Percentiles rank a stretch among this genome's conserved stretches.
Evolutionary conservation across 306 rosid genomes (phyloP).

Genomic region (Hippophae gyantsensis): DNA sequence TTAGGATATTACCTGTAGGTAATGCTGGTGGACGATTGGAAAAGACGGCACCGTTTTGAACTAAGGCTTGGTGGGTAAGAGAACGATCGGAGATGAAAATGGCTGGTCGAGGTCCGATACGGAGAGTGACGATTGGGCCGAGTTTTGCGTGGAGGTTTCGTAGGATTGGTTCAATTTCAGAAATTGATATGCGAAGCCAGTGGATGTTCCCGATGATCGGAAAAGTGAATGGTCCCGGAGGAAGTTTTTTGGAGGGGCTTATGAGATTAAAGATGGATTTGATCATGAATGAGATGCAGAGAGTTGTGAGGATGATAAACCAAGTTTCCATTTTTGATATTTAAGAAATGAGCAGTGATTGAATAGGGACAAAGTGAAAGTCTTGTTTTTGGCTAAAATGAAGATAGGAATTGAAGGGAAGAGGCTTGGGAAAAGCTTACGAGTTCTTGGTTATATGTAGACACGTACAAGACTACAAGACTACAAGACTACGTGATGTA

Average conservation of each 20-base stretch:
- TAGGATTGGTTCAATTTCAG: slow-evolving; percentile 13
- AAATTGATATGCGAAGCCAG: slow-evolving; percentile 10
- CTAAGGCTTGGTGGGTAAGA: slow-evolving; percentile 20
- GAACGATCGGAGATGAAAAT: slow-evolving; percentile 15
- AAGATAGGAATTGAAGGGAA: no score
- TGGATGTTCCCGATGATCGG: slow-evolving; percentile 6
- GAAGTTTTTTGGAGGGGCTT: slow-evolving; percentile 1
- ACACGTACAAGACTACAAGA: no score
- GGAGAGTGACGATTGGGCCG: slow-evolving; percentile 29
- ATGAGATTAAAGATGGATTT: no score
- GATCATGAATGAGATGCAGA: no score
- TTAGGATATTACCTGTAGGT: background rate
- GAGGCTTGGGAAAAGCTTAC: no score
- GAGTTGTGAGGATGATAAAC: no score
- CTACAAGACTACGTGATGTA: no score
- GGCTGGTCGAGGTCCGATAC: slow-evolving; percentile 9
- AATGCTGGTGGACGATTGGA: slow-evolving; percentile 18
- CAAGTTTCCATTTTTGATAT: no score
- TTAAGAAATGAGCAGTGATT: no score
- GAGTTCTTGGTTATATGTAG: no score
- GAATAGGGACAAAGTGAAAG: no score
- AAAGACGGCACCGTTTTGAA: slow-evolving; percentile 24
- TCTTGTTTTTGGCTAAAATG: no score
- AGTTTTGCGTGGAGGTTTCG: slow-evolving; percentile 8
- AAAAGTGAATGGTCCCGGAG: slow-evolving; percentile 15